Conservation (phyloP, 352 stramenopile species). For the Phytophthora pini region DNA sequence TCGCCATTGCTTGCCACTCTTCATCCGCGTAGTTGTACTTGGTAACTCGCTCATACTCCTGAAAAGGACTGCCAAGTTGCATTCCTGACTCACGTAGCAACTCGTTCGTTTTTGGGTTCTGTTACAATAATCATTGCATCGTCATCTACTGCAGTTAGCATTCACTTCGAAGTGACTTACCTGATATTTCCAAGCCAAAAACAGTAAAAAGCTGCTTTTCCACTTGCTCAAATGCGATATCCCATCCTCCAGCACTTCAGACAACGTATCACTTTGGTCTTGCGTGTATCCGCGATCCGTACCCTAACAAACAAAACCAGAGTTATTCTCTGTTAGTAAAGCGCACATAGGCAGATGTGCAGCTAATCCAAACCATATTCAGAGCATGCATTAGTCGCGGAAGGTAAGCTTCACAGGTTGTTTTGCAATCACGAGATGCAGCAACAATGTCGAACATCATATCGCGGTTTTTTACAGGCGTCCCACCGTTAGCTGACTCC, state of each 20-base stretch:
- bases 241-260: slow-evolving; percentile 23
- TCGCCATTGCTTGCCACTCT: slow-evolving; percentile 65
- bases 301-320: slow-evolving; percentile 3
- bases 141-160: not conserved
- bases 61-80: slow-evolving; percentile 39
- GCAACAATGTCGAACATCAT: slow-evolving; percentile 37
- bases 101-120: slow-evolving; percentile 48
- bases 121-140: slow-evolving; percentile 1
- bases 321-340: slow-evolving; percentile 4
- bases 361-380: slow-evolving; percentile 44
- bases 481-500: slow-evolving; percentile 10
- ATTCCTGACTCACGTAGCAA: slow-evolving; percentile 32
- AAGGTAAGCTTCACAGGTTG: slow-evolving; percentile 43
- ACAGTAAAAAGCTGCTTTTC: slow-evolving; percentile 65
- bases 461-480: slow-evolving; percentile 31
- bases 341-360: not conserved
- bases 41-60: slow-evolving; percentile 77
- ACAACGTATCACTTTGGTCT: slow-evolving; percentile 37
- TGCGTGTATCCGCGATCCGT: slow-evolving; percentile 10
- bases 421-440: slow-evolving; percentile 33
- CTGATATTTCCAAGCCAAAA: slow-evolving; percentile 67
- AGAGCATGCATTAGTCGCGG: slow-evolving; percentile 43
- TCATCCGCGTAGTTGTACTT: slow-evolving; percentile 72
- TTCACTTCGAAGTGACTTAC: slow-evolving; percentile 11
- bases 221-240: slow-evolving; percentile 51